These are phyloP conservation scores for Alternaria rosae DNA, from an alignment of 2,329 filamentous ascomycete species.

Conservation along the genomic window DNA sequence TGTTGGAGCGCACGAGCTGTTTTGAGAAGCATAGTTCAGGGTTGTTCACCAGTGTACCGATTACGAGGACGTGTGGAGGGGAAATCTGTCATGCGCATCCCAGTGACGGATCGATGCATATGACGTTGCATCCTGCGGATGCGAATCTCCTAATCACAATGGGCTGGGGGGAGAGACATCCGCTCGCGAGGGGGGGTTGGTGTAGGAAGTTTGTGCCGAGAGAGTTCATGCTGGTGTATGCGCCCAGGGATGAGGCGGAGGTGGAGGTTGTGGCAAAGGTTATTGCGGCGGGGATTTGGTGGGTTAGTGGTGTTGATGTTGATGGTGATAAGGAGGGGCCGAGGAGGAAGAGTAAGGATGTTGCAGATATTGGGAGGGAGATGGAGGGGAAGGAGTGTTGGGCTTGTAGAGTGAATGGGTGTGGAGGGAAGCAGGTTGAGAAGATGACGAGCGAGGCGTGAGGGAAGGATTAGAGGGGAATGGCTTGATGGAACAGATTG, in stretches of 20 bases:
- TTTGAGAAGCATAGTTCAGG: slow-evolving; percentile 84
- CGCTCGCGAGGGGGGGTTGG: slow-evolving; percentile 71
- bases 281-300: slow-evolving; percentile 78
- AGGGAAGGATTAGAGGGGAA: background rate
- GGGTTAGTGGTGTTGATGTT: slow-evolving; percentile 57
- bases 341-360: slow-evolving; percentile 34
- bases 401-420: slow-evolving; percentile 36
- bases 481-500: background rate
- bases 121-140: slow-evolving; percentile 81
- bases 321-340: slow-evolving; percentile 23
- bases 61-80: slow-evolving; percentile 76
- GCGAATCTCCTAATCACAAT: slow-evolving; percentile 73
- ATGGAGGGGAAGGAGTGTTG: slow-evolving; percentile 32
- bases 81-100: slow-evolving; percentile 84
- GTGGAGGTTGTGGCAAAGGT: slow-evolving; percentile 72
- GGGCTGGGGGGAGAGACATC: slow-evolving; percentile 79
- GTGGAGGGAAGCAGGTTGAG: slow-evolving; percentile 31
- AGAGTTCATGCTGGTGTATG: slow-evolving; percentile 84
- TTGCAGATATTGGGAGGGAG: slow-evolving; percentile 29
- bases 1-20: slow-evolving; percentile 69
- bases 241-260: slow-evolving; percentile 74
- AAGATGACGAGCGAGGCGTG: slow-evolving; percentile 38
- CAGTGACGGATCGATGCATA: slow-evolving; percentile 77
- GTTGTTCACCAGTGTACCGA: slow-evolving; percentile 71
- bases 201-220: slow-evolving; percentile 72